Base-by-base conservation (phyloP, 2,329 filamentous ascomycete species). In the Hawksworthiomyces lignivorus region DNA sequence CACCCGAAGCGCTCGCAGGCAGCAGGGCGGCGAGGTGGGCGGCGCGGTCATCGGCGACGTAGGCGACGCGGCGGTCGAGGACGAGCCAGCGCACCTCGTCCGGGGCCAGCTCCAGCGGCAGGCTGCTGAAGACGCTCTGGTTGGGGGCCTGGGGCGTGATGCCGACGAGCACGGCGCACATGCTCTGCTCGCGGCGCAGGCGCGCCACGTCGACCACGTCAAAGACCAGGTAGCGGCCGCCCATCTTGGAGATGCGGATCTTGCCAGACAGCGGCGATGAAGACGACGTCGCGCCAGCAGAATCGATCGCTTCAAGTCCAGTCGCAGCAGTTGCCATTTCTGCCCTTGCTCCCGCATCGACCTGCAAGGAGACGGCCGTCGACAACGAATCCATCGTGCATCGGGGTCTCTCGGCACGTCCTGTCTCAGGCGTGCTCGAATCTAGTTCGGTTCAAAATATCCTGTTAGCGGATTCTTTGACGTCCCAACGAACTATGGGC, bases 101-200 rank as follows among this genome's bases (percentile, higher is more conserved):
- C 2, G 87, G 82, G 68, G 92, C 86, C 33, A 98, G 71, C 67
- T 96, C 84, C 20, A 97, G 67, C 3, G 92, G 92, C 37, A 97
- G 67, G 34, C 89, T 87, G 45, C 90, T 75, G 59, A 97, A 97
- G 44, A 95, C 76, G 64, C 95, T 97, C 64, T 98, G 92, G 53
- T 94, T 90, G 6, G 89, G 88, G 44, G 87, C 82, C 63, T 97
- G 89, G 2, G 92, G 90, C 22, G 95, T 79, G 7, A 86, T 89
- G 44, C 92, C 92, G 46, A 86, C 81, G 42, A 95, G 72, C 24
- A 92, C 83, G 49, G 88, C 88, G 56, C 84, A 89, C 54, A 95
- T 87, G 59, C 87, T 81, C 66, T 95, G 77, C 54, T 79, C 70
- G 48, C 85, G 80, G 51, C 92, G 84, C 48, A 95, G 71, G 59